phyloP scores from a whole-genome alignment of 306 rosid genomes.

The Cicer yamashitae region DNA sequence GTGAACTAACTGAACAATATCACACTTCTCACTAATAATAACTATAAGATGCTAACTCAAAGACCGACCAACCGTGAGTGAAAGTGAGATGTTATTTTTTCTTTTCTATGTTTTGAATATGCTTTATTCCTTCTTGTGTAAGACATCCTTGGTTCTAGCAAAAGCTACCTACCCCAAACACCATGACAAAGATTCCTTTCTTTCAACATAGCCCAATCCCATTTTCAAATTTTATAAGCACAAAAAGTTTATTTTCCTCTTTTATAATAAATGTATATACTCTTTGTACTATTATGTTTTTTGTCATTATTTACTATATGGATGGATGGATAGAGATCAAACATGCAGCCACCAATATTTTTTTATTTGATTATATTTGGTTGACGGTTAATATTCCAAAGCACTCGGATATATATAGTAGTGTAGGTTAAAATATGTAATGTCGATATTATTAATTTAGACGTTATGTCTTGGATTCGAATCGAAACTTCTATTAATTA shows the following conservation, averaged over 20 bases:
- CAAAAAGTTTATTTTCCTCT: conserved; percentile 24
- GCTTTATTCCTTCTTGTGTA: conserved; percentile 62
- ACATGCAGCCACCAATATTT: conserved; percentile 28
- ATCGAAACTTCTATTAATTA: too few species aligned
- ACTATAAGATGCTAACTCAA: conserved; percentile 13
- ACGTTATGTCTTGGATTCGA: accelerated
- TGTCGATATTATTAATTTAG: too few species aligned
- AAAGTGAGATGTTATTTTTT: conserved; percentile 20
- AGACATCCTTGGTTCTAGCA: conserved; percentile 61
- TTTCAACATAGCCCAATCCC: conserved; percentile 55
- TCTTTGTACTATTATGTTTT: not conserved
- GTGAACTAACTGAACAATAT: conserved; percentile 1
- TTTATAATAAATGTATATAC: conserved; percentile 11
- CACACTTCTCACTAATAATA: conserved; percentile 3
- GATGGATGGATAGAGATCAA: conserved; percentile 35
- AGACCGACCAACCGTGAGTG: conserved; percentile 46
- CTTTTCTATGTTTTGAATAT: conserved; percentile 47
- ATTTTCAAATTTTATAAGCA: conserved; percentile 38
- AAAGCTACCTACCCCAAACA: conserved; percentile 56
- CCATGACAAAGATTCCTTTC: conserved; percentile 68
- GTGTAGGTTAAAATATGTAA: not conserved
- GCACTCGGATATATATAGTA: not conserved
- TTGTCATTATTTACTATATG: conserved; percentile 34
- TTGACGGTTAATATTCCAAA: not conserved
- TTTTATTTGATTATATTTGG: conserved; percentile 7